These are phyloP conservation scores for Elaphomyces granulatus DNA, from an alignment of 495 filamentous ascomycete genomes.

Conservation along the genomic window DNA sequence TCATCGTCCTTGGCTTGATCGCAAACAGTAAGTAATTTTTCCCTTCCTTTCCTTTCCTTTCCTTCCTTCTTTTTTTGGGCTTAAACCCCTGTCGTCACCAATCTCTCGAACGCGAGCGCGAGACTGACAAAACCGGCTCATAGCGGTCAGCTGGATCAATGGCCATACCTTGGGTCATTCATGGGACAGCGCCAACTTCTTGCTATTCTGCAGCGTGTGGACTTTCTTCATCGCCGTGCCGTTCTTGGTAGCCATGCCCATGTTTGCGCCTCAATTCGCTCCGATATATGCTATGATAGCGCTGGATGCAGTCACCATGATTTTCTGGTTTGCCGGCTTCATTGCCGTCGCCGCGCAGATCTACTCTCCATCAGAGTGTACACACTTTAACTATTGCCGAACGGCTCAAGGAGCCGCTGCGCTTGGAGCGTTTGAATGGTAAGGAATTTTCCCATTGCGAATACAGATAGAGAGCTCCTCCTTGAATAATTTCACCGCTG, in stretches of 20 bases:
- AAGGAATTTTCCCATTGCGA: constrained; percentile 15
- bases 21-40: constrained; percentile 45
- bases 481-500: background rate
- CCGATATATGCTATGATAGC: constrained; percentile 48
- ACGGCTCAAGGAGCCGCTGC: constrained; percentile 37
- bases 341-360: constrained; percentile 55
- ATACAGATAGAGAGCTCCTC: no score
- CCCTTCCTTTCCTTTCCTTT: background rate
- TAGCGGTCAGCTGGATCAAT: constrained; percentile 18
- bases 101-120: background rate
- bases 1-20: constrained; percentile 58
- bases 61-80: constrained; percentile 3
- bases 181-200: constrained; percentile 43
- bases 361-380: constrained; percentile 31
- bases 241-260: constrained; percentile 51
- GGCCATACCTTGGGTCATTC: constrained; percentile 17
- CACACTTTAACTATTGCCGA: constrained; percentile 31
- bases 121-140: constrained; percentile 2
- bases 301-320: constrained; percentile 57
- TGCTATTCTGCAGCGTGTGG: constrained; percentile 62
- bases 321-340: constrained; percentile 81
- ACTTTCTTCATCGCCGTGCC: constrained; percentile 47
- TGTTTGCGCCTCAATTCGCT: constrained; percentile 39
- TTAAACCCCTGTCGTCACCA: background rate
- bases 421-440: constrained; percentile 46